Evolutionary conservation across 2,329 filamentous ascomycete species (phyloP), one percentile per base, ranked within the genome.

Genomic region (Aspergillus clavatus): DNA sequence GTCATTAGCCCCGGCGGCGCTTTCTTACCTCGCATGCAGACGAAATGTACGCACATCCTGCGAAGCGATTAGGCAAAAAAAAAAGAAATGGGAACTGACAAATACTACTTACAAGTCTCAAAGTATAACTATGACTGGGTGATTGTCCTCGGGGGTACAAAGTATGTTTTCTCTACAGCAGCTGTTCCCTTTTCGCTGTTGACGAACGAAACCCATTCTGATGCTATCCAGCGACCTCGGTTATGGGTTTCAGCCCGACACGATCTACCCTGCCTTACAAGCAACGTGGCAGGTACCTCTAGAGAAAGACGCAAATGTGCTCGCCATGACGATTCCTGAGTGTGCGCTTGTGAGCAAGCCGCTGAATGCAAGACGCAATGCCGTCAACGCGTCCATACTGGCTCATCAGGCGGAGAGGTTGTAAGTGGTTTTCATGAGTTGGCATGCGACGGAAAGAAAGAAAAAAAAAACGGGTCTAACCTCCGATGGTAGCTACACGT

Each of bases 301-400:
- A 1, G 56, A 61, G 1, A 69, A 70, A 22, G 73, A 73, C 8
- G 70, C 71, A 54, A 79, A 79, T 47, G 76, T 86, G 7, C 73
- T 86, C 2, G 80, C 81, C 4, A 68, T 86, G 39, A 86, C 82
- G 0, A 71, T 86, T 2, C 80, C 80, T 0, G 81, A 84, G 52
- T 72, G 72, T 21, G 58, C 63, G 5, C 43, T 54, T 19, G 56
- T 53, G 18, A 50, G 50, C 5, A 51, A 57, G n/a, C 52, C 52
- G 18, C 44, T 73, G 16, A 61, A 63, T 14, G 49, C 52, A 22
- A 60, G 56, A 27, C 68, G 79, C 5, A 61, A 71, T 19, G 56
- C 63, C 18, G 61, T 85, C 41, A 85, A 85, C 55, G 50, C 61
- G 2, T 58, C 68, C 26, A 84, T 85, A 45, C 68, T 74, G 51